Conservation (phyloP, 1,284 basidiomycete species). For the Laetiporus sulphureus region DNA sequence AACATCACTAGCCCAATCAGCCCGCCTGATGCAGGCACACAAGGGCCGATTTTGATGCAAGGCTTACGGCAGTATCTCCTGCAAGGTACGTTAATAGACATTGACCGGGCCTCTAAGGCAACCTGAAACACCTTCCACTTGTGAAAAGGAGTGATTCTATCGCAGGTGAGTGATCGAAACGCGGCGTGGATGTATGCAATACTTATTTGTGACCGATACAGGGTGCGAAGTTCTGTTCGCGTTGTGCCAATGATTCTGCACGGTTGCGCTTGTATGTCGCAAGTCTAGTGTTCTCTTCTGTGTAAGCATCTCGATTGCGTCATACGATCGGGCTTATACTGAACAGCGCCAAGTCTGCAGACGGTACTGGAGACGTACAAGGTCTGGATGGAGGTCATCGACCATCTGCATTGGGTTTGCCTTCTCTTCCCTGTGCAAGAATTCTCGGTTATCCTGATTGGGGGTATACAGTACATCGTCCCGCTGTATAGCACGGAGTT, state of each 20-base stretch:
- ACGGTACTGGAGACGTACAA: conserved; percentile 43
- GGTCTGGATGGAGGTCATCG: conserved; percentile 36
- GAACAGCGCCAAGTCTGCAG: conserved; percentile 30
- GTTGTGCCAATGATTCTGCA: conserved; percentile 36
- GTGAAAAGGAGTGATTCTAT: no score
- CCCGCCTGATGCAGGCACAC: conserved; percentile 10
- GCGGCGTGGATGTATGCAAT: no score
- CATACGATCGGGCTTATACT: no score
- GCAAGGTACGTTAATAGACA: conserved; percentile 12
- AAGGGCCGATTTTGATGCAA: conserved; percentile 17
- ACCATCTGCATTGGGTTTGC: conserved; percentile 34
- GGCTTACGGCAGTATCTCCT: conserved; percentile 19
- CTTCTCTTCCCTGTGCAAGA: background rate
- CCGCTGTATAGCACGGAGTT: conserved; percentile 36
- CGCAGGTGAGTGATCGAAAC: no score
- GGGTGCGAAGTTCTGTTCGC: conserved; percentile 38
- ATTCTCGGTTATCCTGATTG: background rate
- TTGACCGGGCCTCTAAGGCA: background rate
- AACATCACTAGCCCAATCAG: no score
- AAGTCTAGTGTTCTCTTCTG: conserved; percentile 31
- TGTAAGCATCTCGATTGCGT: conserved; percentile 37
- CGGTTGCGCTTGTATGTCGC: conserved; percentile 35
- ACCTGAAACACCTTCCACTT: no score
- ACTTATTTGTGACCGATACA: no score
- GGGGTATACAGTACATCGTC: conserved; percentile 29